Evolutionary conservation across 2,329 filamentous ascomycete genomes (phyloP).

Genomic region (Ophiognomonia clavigignenti-juglandacearum): DNA sequence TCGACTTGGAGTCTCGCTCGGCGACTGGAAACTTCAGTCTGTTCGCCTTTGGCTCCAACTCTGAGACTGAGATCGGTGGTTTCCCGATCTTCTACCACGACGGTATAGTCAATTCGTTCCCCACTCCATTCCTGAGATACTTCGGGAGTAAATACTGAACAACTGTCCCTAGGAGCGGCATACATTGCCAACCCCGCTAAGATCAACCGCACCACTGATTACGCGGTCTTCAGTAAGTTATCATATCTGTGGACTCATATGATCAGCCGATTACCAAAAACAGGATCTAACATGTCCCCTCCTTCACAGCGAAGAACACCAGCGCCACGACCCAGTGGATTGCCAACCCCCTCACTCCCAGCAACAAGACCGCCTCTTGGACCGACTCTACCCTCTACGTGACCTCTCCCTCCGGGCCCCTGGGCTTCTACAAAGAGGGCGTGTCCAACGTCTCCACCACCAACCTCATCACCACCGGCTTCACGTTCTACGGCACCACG

Average conservation of each 20-base stretch:
- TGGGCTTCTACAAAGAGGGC: constrained; percentile 8
- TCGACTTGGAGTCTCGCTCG: background rate
- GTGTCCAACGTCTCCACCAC: background rate
- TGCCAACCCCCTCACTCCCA: constrained; percentile 2
- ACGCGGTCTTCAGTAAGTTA: constrained; percentile 4
- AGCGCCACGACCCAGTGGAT: constrained; percentile 7
- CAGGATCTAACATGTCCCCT: background rate
- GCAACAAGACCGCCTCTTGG: background rate
- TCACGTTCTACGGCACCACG: constrained; percentile 10
- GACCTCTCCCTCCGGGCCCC: background rate
- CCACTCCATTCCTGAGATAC: background rate
- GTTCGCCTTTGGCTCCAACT: constrained; percentile 7
- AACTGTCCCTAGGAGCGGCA: background rate
- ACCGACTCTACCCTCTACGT: constrained; percentile 7
- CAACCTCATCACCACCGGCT: constrained; percentile 7
- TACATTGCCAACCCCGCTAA: constrained; percentile 11
- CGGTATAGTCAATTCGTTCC: background rate
- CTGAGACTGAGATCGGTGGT: constrained; percentile 4
- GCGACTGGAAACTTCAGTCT: constrained; percentile 7
- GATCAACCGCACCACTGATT: constrained; percentile 7
- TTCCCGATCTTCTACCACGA: constrained; percentile 9
- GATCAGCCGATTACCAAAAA: background rate
- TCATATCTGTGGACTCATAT: background rate
- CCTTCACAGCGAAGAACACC: background rate
- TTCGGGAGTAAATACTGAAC: background rate